Conservation (phyloP, 768 basidiomycete species). For the Boletus subparvulus region DNA sequence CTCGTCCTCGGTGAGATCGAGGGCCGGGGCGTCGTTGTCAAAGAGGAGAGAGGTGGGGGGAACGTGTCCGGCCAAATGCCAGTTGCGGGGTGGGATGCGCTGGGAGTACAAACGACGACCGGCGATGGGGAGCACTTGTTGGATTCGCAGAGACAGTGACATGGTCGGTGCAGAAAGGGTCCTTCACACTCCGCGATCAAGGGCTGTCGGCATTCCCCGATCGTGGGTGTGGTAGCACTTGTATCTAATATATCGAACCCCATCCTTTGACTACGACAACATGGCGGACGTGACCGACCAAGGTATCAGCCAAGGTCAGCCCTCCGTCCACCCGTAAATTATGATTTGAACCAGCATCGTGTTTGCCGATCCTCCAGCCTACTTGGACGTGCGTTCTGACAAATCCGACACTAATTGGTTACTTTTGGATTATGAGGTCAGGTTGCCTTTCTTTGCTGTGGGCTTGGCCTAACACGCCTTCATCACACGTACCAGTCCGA, state of each 20-base stretch:
- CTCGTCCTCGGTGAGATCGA: slow-evolving; percentile 33
- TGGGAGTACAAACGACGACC: slow-evolving; percentile 29
- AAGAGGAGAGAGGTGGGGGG: slow-evolving; percentile 32
- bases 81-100: slow-evolving; percentile 27
- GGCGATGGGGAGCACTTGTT: slow-evolving; percentile 1
- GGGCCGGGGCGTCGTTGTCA: slow-evolving; percentile 13
- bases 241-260: not conserved
- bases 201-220: slow-evolving; percentile 25
- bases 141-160: slow-evolving; percentile 20
- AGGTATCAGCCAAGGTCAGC: slow-evolving; percentile 68
- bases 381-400: slow-evolving; percentile 82
- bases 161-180: not conserved
- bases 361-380: slow-evolving; percentile 49
- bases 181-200: slow-evolving; percentile 20
- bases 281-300: slow-evolving; percentile 84
- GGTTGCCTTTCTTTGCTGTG: slow-evolving; percentile 12
- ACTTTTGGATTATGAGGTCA: slow-evolving; percentile 83
- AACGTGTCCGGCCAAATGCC: slow-evolving; percentile 33
- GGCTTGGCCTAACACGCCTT: slow-evolving; percentile 20
- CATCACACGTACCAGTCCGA: slow-evolving; percentile 47
- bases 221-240: not conserved
- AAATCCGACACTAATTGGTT: slow-evolving; percentile 90
- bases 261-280: not conserved
- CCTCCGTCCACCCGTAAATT: slow-evolving; percentile 1
- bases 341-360: slow-evolving; percentile 17